Base-by-base conservation (phyloP, 2,329 filamentous ascomycete genomes). In the Xylaria polymorpha region DNA sequence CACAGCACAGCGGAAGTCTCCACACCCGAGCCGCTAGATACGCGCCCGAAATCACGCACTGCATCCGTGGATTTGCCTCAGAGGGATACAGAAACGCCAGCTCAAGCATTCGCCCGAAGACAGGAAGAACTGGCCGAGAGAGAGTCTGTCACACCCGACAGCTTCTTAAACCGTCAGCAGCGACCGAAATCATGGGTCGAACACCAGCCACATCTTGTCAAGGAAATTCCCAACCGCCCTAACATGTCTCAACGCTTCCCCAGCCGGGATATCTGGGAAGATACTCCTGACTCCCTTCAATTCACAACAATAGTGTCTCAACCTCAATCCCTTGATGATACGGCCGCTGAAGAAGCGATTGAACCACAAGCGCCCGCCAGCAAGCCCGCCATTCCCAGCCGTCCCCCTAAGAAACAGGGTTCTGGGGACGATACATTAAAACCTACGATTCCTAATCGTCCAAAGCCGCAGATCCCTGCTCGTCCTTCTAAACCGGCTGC, bases 211-310 rank as follows among this genome's bases (percentile, higher is more conserved):
- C 86, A 86, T 75, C 81, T 90, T 18, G 78, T 82, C 8, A 81
- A 85, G 56, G 85, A 87, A 48, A 79, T 81, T 48, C 75, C 80
- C 18, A 68, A 75, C 20, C 81, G 91, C 25, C 87, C 91, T 5
- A 84, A 83, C 18, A 78, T 87, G 73, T 84, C 89, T 67, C 90
- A 91, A 61, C 89, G 94, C 14, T 98, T 98, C 79, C 95, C 95
- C 0, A 97, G 94, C 78, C 90, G 90, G 64, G 95, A 98, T 80
- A 90, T 98, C 50, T 98, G 95, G 95, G 95, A 98, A 82, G 95
- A 98, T 79, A 90, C 88, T 0, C 95, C 95, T 1, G 94, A 97
- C 75, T 95, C 93, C 76, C 87, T 92, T 66, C 87, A 92, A 71
- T 86, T 97, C 22, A 90, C 94, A 76, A 92, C 94, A 0, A 94